phyloP scores from a whole-genome alignment of 2,329 filamentous ascomycete genomes.

The Emergomyces africanus region DNA sequence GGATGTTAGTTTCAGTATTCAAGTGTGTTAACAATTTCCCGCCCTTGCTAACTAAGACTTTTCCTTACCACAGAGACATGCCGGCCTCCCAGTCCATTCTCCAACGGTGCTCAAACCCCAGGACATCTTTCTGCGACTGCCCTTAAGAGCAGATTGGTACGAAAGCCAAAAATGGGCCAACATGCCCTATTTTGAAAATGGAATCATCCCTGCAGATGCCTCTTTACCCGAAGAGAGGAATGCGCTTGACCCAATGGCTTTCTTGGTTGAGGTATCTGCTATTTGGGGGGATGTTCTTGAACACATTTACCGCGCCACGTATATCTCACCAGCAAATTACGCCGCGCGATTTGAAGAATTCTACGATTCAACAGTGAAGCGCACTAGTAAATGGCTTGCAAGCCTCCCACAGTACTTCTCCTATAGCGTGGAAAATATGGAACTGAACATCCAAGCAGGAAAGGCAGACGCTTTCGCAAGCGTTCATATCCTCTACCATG shows the following conservation, averaged over 20 bases:
- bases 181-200: constrained; percentile 49
- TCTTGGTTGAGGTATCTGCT: constrained; percentile 49
- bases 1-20: constrained; percentile 38
- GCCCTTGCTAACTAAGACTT: not conserved
- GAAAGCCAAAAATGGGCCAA: constrained; percentile 46
- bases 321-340: constrained; percentile 33
- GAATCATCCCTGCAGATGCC: constrained; percentile 29
- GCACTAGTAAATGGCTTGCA: constrained; percentile 46
- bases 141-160: constrained; percentile 48
- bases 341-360: constrained; percentile 37
- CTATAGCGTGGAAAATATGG: constrained; percentile 46
- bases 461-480: constrained; percentile 48
- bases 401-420: constrained; percentile 43
- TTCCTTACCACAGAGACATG: constrained; percentile 38
- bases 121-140: constrained; percentile 55
- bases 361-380: constrained; percentile 39
- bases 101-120: constrained; percentile 47
- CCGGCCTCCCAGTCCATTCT: constrained; percentile 43
- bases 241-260: constrained; percentile 41
- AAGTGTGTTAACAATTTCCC: not conserved
- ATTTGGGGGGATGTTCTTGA: constrained; percentile 55
- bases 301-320: constrained; percentile 42
- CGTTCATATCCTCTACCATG: constrained; percentile 55
- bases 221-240: constrained; percentile 25
- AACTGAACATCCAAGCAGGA: constrained; percentile 40